Base-by-base conservation (phyloP, 164 flowering plant species). In the Tinospora cordifolia region DNA sequence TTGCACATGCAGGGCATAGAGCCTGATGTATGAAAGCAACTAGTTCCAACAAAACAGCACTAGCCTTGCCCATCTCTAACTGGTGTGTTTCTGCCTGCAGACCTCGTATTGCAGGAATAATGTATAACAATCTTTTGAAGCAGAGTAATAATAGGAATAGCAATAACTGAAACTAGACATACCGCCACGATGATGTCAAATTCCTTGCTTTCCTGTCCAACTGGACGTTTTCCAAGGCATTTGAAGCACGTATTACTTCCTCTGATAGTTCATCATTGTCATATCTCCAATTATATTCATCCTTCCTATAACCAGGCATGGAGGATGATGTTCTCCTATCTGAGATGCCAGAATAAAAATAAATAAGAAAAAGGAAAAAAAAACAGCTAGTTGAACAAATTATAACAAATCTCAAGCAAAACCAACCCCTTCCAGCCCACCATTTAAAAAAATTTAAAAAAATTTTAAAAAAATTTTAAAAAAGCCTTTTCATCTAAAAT, bases 161-260 rank as follows among this genome's bases (percentile, higher is more conserved):
- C 24, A 71, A 17, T 3, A 63, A n/a, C 19, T 30, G 5, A 30
- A 63, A 17, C 57, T 17, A 80, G 65, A 79, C 83, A 49, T 69
- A 95, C 99, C 98, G 79, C 99, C 97, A 95, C 62, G 99, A 90
- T 57, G 91, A 69, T 7, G 96, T 87, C n/a, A 92, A 79, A 82
- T 89, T 88, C 22, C 98, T 86, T 70, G 99, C 90, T 84, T 95
- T 95, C 76, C 99, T 85, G 71, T 95, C 98, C 83, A 95, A 75
- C 76, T 95, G 98, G 70, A 95, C 87, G 77, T 90, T 95, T 79
- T 95, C 97, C 74, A 95, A 75, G 36, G 99, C 93, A 77, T 84
- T 74, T 68, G 99, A 87, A 64, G 99, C 90, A 77, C 86, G 86
- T 46, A 81, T 76, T 69, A 94, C 86, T 75, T 94, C 99, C 63